Evolutionary conservation across 2,329 filamentous ascomycete species (phyloP).

Genomic region (Penicillium thymicola): DNA sequence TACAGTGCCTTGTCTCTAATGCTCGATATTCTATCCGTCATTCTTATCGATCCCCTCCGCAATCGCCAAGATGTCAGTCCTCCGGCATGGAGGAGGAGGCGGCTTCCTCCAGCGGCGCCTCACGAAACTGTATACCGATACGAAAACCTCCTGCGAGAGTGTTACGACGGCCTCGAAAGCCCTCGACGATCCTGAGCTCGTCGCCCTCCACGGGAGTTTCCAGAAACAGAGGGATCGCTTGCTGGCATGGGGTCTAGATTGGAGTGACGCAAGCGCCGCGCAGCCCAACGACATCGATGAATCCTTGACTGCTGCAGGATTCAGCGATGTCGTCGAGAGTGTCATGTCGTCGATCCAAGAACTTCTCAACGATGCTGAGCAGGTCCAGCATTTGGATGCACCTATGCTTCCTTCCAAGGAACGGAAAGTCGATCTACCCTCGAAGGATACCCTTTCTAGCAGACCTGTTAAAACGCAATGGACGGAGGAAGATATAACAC

Average conservation of each 20-base stretch:
- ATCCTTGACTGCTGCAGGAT: slow-evolving; percentile 58
- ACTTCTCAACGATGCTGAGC: slow-evolving; percentile 60
- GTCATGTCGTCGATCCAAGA: slow-evolving; percentile 63
- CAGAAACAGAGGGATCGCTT: slow-evolving; percentile 62
- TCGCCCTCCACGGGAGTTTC: slow-evolving; percentile 57
- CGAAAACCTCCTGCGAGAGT: slow-evolving; percentile 59
- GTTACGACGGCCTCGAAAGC: slow-evolving; percentile 50
- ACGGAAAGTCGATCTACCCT: slow-evolving; percentile 29
- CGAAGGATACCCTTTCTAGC: slow-evolving; percentile 31
- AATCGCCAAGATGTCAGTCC: slow-evolving; percentile 44
- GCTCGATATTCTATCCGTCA: slow-evolving; percentile 12
- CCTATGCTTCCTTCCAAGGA: slow-evolving; percentile 38
- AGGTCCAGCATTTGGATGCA: slow-evolving; percentile 50
- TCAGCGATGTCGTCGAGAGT: slow-evolving; percentile 62
- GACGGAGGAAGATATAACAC: slow-evolving; percentile 51
- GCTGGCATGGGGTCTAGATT: slow-evolving; percentile 63
- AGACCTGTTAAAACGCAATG: slow-evolving; percentile 41
- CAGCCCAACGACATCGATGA: slow-evolving; percentile 61
- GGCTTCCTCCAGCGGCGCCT: slow-evolving; percentile 49
- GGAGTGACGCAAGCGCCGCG: slow-evolving; percentile 59
- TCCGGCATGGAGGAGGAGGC: slow-evolving; percentile 41
- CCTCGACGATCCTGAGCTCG: slow-evolving; percentile 51
- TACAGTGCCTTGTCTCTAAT: slow-evolving; percentile 12
- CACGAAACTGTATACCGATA: slow-evolving; percentile 62
- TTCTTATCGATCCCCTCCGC: slow-evolving; percentile 16